These are phyloP conservation scores for Tolypocladium inflatum DNA, from an alignment of 2,329 filamentous ascomycete genomes.

Conservation along the genomic window DNA sequence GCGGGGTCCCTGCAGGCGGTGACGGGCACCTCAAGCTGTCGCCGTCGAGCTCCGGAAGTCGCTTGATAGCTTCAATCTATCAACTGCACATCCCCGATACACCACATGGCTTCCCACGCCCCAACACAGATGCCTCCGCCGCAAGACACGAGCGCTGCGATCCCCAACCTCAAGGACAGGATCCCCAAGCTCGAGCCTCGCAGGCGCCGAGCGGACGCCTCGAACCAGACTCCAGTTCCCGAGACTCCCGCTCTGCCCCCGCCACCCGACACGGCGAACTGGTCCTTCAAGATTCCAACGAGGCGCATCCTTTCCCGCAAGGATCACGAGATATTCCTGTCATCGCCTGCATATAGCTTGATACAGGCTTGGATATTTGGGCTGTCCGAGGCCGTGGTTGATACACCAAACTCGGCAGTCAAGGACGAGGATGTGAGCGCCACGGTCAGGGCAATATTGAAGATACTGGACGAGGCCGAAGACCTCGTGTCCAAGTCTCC, in stretches of 20 bases:
- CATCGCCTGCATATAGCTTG: constrained; percentile 65
- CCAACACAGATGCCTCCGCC: constrained; percentile 5
- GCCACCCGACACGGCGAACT: constrained; percentile 50
- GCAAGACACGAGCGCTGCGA: constrained; percentile 9
- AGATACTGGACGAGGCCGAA: constrained; percentile 62
- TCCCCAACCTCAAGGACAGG: constrained; percentile 34
- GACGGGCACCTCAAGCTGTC: neutral
- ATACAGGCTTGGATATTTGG: constrained; percentile 79
- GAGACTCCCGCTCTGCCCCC: constrained; percentile 64
- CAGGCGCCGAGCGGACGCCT: constrained; percentile 38
- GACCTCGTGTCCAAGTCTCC: constrained; percentile 59
- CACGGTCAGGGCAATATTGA: constrained; percentile 53
- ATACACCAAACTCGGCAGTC: constrained; percentile 56
- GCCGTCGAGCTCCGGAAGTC: neutral
- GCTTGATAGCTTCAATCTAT: neutral
- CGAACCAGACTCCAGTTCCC: constrained; percentile 57
- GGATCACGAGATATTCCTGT: constrained; percentile 75
- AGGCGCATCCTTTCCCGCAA: constrained; percentile 71
- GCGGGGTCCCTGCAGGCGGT: neutral
- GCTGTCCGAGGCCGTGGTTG: constrained; percentile 71
- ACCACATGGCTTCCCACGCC: constrained; percentile 15
- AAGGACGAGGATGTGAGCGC: constrained; percentile 47
- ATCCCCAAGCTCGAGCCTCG: constrained; percentile 62
- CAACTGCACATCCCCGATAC: neutral
- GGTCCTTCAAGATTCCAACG: constrained; percentile 57